These are phyloP conservation scores for Panicum miliaceum DNA, from an alignment of 176 grass and related monocot species.

Conservation along the genomic window DNA sequence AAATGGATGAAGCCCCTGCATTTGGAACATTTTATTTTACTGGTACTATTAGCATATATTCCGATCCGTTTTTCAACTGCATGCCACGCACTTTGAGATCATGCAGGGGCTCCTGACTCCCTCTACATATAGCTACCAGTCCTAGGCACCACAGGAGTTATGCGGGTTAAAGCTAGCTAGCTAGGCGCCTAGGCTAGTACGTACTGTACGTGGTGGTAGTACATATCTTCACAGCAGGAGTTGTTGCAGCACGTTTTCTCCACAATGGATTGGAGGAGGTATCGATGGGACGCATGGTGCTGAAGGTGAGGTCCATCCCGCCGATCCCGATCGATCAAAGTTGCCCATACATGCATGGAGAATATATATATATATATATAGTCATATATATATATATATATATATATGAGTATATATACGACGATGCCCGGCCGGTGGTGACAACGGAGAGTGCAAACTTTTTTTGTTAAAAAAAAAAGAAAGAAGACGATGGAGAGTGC, in stretches of 20 bases:
- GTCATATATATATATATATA: no score
- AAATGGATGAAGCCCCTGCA: constrained; percentile 10
- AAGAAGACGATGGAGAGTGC: no score
- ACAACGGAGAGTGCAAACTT: background rate
- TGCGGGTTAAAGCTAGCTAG: background rate
- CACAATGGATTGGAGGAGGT: background rate
- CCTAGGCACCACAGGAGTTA: background rate
- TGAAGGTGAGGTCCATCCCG: background rate
- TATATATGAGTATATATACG: background rate
- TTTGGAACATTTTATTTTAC: constrained; percentile 15
- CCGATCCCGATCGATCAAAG: background rate
- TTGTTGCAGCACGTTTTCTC: background rate
- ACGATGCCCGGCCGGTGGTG: background rate
- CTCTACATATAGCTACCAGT: background rate
- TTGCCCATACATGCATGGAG: background rate
- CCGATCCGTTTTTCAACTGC: background rate
- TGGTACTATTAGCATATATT: background rate
- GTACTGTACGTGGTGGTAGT: no score
- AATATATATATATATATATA: no score
- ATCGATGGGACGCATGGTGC: constrained; percentile 6
- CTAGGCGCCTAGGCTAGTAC: background rate
- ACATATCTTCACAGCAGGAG: background rate
- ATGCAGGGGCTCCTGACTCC: background rate
- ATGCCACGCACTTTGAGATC: background rate
- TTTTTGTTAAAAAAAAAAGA: no score